phyloP scores from a whole-genome alignment of 345 rosid genomes.

The Raphanus raphanistrum region DNA sequence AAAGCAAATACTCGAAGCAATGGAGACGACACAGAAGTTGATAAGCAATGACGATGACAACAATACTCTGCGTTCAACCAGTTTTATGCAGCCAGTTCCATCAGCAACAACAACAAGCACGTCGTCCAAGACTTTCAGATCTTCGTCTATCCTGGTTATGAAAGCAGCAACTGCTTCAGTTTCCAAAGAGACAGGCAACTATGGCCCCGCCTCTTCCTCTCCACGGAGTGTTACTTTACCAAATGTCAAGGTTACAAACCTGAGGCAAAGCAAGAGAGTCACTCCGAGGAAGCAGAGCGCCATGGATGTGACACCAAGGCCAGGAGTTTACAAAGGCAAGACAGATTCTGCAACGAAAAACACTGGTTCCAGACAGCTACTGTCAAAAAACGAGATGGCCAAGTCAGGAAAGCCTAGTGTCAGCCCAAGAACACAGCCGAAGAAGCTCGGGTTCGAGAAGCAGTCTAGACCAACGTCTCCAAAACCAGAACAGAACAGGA shows the following conservation, averaged over 20 bases:
- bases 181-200: conserved; percentile 35
- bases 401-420: conserved; percentile 42
- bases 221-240: conserved; percentile 39
- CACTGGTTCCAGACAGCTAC: conserved; percentile 29
- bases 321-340: conserved; percentile 39
- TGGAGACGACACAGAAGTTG: conserved; percentile 61
- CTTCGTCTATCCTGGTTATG: conserved; percentile 53
- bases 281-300: conserved; percentile 43
- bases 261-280: conserved; percentile 42
- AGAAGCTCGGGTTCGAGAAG: conserved; percentile 51
- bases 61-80: conserved; percentile 33
- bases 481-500: conserved; percentile 48
- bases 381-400: conserved; percentile 33
- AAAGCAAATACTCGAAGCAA: conserved; percentile 81
- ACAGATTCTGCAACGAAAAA: conserved; percentile 42
- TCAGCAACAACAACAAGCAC: conserved; percentile 36
- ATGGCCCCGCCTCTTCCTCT: conserved; percentile 34
- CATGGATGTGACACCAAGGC: conserved; percentile 51
- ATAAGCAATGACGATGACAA: conserved; percentile 40
- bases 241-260: conserved; percentile 39
- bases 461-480: conserved; percentile 43
- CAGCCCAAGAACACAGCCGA: conserved; percentile 55
- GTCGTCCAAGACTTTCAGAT: conserved; percentile 47
- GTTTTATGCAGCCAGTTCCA: conserved; percentile 39
- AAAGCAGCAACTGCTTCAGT: conserved; percentile 48